Percentiles rank a stretch among this genome's conserved stretches.
Evolutionary conservation across 164 flowering plant genomes (phyloP).

Genomic region (Nymphaea colorata): DNA sequence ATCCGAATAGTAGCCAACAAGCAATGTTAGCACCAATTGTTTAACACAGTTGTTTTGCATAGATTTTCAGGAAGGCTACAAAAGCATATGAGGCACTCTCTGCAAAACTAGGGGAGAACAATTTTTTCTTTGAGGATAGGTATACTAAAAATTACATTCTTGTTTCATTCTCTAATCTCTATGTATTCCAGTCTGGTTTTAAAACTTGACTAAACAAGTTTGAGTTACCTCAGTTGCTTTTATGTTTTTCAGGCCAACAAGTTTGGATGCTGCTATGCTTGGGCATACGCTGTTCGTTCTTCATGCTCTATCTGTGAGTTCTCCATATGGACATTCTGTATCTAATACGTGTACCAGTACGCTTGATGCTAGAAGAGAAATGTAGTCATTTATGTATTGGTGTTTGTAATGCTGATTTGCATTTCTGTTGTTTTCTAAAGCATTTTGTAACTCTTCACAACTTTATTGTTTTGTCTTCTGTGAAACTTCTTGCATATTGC

Average conservation of each 20-base stretch:
- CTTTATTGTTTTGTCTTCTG: neutral
- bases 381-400: neutral
- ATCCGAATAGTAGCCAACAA: neutral
- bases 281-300: slow-evolving; percentile 65
- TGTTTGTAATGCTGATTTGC: neutral
- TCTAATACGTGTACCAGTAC: neutral
- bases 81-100: slow-evolving; percentile 73
- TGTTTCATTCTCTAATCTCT: neutral
- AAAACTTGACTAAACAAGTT: neutral
- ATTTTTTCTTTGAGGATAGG: slow-evolving; percentile 67
- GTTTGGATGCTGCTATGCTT: slow-evolving; percentile 81
- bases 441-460: neutral
- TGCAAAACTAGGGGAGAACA: slow-evolving; percentile 54
- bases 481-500: neutral
- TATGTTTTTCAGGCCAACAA: slow-evolving; percentile 56
- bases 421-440: neutral
- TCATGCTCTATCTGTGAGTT: slow-evolving; percentile 27
- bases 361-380: neutral
- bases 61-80: slow-evolving; percentile 68
- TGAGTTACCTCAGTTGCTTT: neutral
- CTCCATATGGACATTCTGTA: neutral
- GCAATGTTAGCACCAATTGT: too few species aligned
- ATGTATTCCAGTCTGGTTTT: neutral
- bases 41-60: slow-evolving; percentile 7
- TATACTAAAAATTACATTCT: slow-evolving; percentile 5